These are phyloP conservation scores for Phoenix dactylifera DNA, from an alignment of 176 grass and related monocot species.

Conservation along the genomic window DNA sequence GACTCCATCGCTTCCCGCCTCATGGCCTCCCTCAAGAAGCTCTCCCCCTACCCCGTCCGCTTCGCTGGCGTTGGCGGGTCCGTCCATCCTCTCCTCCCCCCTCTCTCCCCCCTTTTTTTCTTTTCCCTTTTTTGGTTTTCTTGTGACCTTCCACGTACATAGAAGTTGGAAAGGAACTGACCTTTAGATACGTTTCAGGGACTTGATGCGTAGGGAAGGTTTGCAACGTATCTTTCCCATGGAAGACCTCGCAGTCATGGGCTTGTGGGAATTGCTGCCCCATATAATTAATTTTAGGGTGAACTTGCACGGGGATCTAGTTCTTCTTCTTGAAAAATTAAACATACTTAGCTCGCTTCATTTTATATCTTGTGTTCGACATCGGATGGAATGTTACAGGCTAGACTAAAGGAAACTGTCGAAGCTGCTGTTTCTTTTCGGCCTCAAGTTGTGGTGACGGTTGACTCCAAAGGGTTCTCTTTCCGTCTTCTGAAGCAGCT, in stretches of 20 bases:
- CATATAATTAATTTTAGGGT: slow-evolving; percentile 81
- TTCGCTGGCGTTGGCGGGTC: slow-evolving; percentile 86
- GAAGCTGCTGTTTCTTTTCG: slow-evolving; percentile 55
- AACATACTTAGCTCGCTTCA: too few species aligned
- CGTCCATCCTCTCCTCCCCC: background rate
- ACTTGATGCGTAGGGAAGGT: slow-evolving; percentile 67
- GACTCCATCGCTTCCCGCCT: slow-evolving; percentile 76
- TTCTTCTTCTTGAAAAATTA: slow-evolving; percentile 17
- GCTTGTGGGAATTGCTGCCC: slow-evolving; percentile 82
- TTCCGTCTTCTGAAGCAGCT: slow-evolving; percentile 72
- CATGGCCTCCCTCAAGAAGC: slow-evolving; percentile 57
- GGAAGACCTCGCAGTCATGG: slow-evolving; percentile 95
- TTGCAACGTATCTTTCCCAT: slow-evolving; percentile 73
- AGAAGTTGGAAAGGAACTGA: too few species aligned
- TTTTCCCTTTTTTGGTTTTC: background rate
- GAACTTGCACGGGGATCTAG: slow-evolving; percentile 13
- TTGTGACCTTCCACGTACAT: background rate
- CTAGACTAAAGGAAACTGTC: slow-evolving; percentile 42
- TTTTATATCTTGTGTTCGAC: slow-evolving; percentile 1
- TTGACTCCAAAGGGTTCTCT: slow-evolving; percentile 93
- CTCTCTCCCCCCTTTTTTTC: background rate
- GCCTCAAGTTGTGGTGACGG: slow-evolving; percentile 76
- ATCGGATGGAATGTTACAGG: slow-evolving; percentile 38
- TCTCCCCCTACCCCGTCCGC: slow-evolving; percentile 64
- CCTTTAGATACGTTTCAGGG: slow-evolving; percentile 20